phyloP scores from a whole-genome alignment of 139 green algal species.

The Chlamydomonas schloesseri region DNA sequence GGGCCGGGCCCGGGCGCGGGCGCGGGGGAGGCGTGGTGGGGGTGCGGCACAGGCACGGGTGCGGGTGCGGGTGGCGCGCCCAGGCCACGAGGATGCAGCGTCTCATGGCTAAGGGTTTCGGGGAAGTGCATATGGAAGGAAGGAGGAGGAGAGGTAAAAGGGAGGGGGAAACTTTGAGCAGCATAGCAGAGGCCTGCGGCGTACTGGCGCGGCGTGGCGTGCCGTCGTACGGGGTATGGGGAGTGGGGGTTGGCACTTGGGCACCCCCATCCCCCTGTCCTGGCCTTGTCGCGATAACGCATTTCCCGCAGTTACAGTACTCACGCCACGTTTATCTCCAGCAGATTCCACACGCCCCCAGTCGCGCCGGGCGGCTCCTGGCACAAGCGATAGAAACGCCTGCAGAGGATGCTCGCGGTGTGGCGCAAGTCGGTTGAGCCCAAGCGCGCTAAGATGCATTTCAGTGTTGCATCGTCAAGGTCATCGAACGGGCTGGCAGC shows the following conservation, averaged over 20 bases:
- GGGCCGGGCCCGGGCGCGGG: no score
- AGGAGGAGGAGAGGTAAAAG: not conserved
- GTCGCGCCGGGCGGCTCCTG: not conserved
- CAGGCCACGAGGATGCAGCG: not conserved
- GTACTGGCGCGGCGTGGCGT: no score
- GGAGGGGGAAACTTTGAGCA: no score
- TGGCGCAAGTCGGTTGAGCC: not conserved
- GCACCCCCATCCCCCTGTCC: no score
- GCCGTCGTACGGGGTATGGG: no score
- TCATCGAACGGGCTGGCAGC: not conserved
- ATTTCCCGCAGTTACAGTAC: no score
- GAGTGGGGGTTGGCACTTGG: no score
- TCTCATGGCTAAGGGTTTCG: not conserved
- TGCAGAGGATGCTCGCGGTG: not conserved
- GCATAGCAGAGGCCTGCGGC: no score
- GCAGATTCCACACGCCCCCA: not conserved
- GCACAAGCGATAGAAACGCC: not conserved
- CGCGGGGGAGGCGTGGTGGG: not conserved
- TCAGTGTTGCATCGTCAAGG: slow-evolving; percentile 6
- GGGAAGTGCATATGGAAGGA: not conserved
- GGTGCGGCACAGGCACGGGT: no score
- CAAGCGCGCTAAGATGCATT: not conserved
- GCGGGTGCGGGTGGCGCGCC: not conserved
- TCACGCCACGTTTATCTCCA: slow-evolving; percentile 18
- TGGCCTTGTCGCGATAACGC: no score